These are phyloP conservation scores for Hanseniaspora taiwanica DNA, from an alignment of 805 yeast species.

Conservation along the genomic window DNA sequence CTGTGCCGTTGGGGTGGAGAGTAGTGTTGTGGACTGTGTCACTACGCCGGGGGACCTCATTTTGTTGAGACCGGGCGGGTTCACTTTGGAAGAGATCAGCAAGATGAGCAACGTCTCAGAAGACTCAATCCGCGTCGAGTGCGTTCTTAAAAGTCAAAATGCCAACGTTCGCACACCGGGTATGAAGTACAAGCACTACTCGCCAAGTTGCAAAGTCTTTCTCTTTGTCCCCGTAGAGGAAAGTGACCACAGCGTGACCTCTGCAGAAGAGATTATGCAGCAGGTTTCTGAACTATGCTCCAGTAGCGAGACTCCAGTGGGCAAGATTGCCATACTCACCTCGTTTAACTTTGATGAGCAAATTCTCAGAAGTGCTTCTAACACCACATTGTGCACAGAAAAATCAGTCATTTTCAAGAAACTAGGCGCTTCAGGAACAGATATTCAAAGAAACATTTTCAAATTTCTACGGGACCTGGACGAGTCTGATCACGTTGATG, in stretches of 20 bases:
- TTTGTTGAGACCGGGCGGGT: constrained; percentile 89
- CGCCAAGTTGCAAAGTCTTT: constrained; percentile 77
- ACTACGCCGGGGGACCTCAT: constrained; percentile 57
- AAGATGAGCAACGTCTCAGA: constrained; percentile 55
- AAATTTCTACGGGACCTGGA: constrained; percentile 65
- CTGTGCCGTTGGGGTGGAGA: constrained; percentile 81
- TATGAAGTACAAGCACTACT: constrained; percentile 92
- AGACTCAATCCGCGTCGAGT: constrained; percentile 47
- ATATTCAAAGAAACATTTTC: constrained; percentile 68
- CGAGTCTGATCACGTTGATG: constrained; percentile 41
- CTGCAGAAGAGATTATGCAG: constrained; percentile 17
- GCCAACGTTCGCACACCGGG: constrained; percentile 90
- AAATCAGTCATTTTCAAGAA: constrained; percentile 11
- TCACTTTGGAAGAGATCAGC: constrained; percentile 63
- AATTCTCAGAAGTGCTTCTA: too few species aligned
- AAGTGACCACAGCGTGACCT: constrained; percentile 18
- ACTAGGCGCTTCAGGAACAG: constrained; percentile 33
- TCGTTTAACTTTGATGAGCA: constrained; percentile 18
- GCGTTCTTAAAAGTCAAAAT: constrained; percentile 22
- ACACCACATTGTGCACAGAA: too few species aligned
- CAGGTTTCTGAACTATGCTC: constrained; percentile 10
- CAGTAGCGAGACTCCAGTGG: neutral
- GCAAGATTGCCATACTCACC: constrained; percentile 42
- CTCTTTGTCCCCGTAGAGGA: constrained; percentile 41
- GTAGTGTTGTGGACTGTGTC: constrained; percentile 88